Percentiles rank a stretch among this genome's conserved stretches.
These are phyloP conservation scores for Diplodia intermedia DNA, from an alignment of 2,329 filamentous ascomycete species.

Conservation along the genomic window DNA sequence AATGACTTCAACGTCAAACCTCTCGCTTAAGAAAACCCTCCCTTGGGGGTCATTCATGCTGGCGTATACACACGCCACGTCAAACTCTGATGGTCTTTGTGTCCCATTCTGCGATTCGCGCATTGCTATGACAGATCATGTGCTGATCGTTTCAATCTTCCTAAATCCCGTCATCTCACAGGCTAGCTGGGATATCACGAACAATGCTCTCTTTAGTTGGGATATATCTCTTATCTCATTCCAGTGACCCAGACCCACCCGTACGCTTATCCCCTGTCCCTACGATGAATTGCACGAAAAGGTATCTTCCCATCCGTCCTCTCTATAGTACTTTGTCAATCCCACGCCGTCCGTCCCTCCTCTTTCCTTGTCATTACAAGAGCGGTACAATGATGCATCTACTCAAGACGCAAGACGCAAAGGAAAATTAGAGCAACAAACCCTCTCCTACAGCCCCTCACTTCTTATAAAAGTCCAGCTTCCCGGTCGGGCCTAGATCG, in stretches of 20 bases:
- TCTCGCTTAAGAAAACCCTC: too few species aligned
- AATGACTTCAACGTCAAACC: too few species aligned
- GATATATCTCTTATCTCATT: background rate
- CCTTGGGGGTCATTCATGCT: too few species aligned
- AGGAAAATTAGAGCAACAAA: background rate
- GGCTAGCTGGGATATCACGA: background rate
- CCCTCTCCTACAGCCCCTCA: slow-evolving; percentile 33
- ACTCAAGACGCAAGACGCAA: background rate
- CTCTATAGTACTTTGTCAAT: slow-evolving; percentile 4
- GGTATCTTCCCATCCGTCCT: background rate
- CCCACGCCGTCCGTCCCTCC: background rate
- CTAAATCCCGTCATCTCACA: background rate
- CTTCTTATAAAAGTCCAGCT: slow-evolving; percentile 72
- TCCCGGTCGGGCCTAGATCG: slow-evolving; percentile 70
- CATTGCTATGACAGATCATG: too few species aligned
- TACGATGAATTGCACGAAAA: background rate
- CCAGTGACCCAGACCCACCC: background rate
- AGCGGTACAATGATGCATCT: slow-evolving; percentile 1
- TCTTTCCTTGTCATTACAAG: background rate
- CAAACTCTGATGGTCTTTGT: too few species aligned
- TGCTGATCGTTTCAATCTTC: too few species aligned
- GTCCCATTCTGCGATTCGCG: too few species aligned
- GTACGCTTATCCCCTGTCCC: background rate
- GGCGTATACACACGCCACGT: too few species aligned
- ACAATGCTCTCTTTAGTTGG: background rate